A percentile compares a stretch with the other conserved stretches of the same genome.
Evolutionary conservation across 768 basidiomycete species (phyloP).

Genomic region (Boletus bicolor): DNA sequence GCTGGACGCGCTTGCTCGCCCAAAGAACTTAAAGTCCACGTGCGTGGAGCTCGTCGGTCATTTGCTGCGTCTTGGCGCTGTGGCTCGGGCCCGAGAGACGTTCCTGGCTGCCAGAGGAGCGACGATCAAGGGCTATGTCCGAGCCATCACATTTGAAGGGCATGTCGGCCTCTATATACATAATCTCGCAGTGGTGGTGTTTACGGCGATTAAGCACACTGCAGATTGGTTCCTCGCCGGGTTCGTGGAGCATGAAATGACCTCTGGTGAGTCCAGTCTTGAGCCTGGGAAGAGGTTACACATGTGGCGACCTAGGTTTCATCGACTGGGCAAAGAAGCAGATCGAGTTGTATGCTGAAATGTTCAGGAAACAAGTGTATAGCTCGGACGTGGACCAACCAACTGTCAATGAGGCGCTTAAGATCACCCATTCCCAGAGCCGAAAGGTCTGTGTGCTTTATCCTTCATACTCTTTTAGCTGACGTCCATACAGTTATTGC

Average conservation of each 20-base stretch:
- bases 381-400: conserved; percentile 69
- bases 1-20: conserved; percentile 67
- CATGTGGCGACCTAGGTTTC: conserved; percentile 55
- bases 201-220: conserved; percentile 94
- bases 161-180: conserved; percentile 82
- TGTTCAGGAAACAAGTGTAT: conserved; percentile 90
- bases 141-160: conserved; percentile 88
- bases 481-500: conserved; percentile 55
- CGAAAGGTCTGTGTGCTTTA: conserved; percentile 56
- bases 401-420: conserved; percentile 73
- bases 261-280: conserved; percentile 64
- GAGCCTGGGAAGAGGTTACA: background rate
- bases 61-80: conserved; percentile 71
- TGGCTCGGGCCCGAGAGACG: conserved; percentile 73
- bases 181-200: conserved; percentile 84
- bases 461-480: background rate
- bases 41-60: conserved; percentile 70
- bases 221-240: conserved; percentile 97
- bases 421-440: conserved; percentile 76
- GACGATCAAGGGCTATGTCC: conserved; percentile 71
- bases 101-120: conserved; percentile 78
- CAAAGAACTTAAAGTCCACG: conserved; percentile 72
- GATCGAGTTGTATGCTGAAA: conserved; percentile 76
- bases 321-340: conserved; percentile 92
- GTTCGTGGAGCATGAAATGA: conserved; percentile 92